Percentiles rank a stretch among this genome's conserved stretches.
phyloP scores from a whole-genome alignment of 352 stramenopile genomes.

The Nothophytophthora sp. region DNA sequence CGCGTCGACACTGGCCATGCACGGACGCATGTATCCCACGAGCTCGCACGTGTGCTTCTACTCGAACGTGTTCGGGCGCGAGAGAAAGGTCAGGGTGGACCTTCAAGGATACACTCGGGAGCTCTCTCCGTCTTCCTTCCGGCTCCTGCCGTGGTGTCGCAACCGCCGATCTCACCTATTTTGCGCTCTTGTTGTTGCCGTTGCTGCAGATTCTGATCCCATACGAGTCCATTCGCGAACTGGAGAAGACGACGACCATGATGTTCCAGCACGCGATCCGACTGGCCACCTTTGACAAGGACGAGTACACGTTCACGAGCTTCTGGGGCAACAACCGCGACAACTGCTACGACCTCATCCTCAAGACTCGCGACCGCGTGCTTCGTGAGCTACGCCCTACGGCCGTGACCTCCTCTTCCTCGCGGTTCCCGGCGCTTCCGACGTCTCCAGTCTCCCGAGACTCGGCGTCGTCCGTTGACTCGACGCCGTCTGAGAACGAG shows the following conservation, averaged over 20 bases:
- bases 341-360: slow-evolving; percentile 76
- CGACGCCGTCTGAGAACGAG: slow-evolving; percentile 5
- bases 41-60: slow-evolving; percentile 86
- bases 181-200: slow-evolving; percentile 5
- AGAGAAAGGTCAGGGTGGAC: slow-evolving; percentile 68
- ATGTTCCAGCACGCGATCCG: slow-evolving; percentile 81
- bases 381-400: slow-evolving; percentile 30
- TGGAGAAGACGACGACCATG: slow-evolving; percentile 85
- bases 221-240: slow-evolving; percentile 79
- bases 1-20: slow-evolving; percentile 77
- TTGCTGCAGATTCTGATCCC: slow-evolving; percentile 72
- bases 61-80: slow-evolving; percentile 86
- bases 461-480: slow-evolving; percentile 3
- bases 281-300: slow-evolving; percentile 59
- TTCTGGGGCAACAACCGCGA: slow-evolving; percentile 88
- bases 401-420: slow-evolving; percentile 10
- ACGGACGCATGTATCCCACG: slow-evolving; percentile 89
- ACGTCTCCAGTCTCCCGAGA: slow-evolving; percentile 12
- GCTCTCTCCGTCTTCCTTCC: slow-evolving; percentile 15
- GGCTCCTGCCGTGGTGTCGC: slow-evolving; percentile 23
- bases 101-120: slow-evolving; percentile 29
- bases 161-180: slow-evolving; percentile 9
- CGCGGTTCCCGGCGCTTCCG: slow-evolving; percentile 8
- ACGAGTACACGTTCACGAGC: slow-evolving; percentile 86
- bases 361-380: slow-evolving; percentile 59